These are phyloP conservation scores for Lophiostoma macrostomum DNA, from an alignment of 495 filamentous ascomycete genomes.

Conservation along the genomic window DNA sequence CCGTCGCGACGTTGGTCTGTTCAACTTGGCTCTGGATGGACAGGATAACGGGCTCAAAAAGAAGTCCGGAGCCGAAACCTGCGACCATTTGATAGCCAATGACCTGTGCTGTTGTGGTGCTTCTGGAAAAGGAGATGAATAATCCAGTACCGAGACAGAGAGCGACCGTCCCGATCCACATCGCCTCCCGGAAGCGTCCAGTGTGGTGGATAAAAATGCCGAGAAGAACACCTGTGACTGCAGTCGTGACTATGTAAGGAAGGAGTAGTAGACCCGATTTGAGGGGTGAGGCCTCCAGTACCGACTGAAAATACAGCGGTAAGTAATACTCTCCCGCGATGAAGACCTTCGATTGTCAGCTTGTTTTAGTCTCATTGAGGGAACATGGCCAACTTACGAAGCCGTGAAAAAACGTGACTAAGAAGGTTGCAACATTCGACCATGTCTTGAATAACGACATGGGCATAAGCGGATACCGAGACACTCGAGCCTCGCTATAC, in stretches of 20 bases:
- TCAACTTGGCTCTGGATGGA: constrained; percentile 37
- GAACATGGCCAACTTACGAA: constrained; percentile 44
- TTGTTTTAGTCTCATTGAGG: neutral
- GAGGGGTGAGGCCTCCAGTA: constrained; percentile 49
- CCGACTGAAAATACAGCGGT: constrained; percentile 58
- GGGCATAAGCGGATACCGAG: constrained; percentile 42
- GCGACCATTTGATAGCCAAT: constrained; percentile 39
- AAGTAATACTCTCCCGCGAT: constrained; percentile 57
- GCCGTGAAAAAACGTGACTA: constrained; percentile 46
- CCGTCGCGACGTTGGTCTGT: constrained; percentile 37
- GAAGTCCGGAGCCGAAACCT: constrained; percentile 36
- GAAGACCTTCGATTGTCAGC: constrained; percentile 36
- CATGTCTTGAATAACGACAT: constrained; percentile 34
- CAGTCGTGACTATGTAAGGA: constrained; percentile 51
- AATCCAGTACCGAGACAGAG: constrained; percentile 53
- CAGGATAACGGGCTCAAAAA: constrained; percentile 41
- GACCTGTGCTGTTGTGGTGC: constrained; percentile 45
- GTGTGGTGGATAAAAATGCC: constrained; percentile 59
- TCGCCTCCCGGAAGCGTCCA: constrained; percentile 58
- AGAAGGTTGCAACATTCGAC: constrained; percentile 41
- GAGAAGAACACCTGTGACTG: constrained; percentile 47
- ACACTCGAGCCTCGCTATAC: constrained; percentile 37
- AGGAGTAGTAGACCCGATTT: constrained; percentile 53
- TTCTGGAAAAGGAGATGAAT: constrained; percentile 47
- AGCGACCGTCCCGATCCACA: constrained; percentile 49